Evolutionary conservation across 805 yeast genomes (phyloP), one percentile per base, ranked within the genome.

Genomic region (Komagataella populi): DNA sequence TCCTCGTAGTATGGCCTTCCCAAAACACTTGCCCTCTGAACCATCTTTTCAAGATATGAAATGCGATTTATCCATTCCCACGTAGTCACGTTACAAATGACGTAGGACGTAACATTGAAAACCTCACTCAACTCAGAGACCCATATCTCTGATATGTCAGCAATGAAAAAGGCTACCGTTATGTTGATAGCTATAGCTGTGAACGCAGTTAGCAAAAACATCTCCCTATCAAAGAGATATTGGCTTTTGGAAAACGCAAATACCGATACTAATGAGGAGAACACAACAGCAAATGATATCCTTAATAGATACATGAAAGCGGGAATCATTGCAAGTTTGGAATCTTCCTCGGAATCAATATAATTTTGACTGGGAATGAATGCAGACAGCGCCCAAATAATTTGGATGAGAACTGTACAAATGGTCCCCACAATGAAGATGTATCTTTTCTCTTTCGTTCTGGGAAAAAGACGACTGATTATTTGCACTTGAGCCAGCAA

Each of bases 11-110:
- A 77, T 16, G 81, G 80, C 54, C 95, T 69, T 1, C 96, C 96
- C 45, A 87, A 62, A 4, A 86, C 76, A 6, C 91, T 87, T 53
- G 80, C 82, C 46, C 80, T 78, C 57, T 85, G 90, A 51, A 75
- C 73, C 14, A 68, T 68, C 55, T 78, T 76, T 65, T 80, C 81
- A 45, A 83, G 63, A 10, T 74, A 69, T 49, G 76, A 74, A 51
- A 83, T 72, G 55, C 84, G 71, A 59, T 84, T 85, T 54, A 84
- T 74, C 91, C 95, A 87, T 63, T 86, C 95, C 93, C 95, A 85
- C 0, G 86, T 86, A 8, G 83, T 73, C 6, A 84, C 84, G 30
- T 87, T 84, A 43, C 87, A 76, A 18, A 83, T 70, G 6, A 84
- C 77, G 60, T 82, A 83, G n/a, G 83, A 76, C 1, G 85, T 81